phyloP scores from a whole-genome alignment of 2,329 filamentous ascomycete species.

The Aspergillus tubingensis region DNA sequence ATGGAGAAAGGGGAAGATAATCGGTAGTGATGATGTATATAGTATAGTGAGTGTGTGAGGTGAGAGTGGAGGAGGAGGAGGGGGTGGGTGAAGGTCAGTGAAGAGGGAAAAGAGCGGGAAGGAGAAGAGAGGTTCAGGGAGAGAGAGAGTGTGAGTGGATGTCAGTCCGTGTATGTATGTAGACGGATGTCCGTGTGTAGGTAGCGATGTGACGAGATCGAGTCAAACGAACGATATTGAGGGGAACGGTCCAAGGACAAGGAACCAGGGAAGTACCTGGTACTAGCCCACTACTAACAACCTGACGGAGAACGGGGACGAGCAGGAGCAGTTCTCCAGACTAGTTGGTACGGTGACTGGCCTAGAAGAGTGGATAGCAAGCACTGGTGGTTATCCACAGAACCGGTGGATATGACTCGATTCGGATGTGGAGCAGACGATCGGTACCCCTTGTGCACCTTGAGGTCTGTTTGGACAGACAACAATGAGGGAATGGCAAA shows the following conservation, averaged over 20 bases:
- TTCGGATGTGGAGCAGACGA: conserved; percentile 12
- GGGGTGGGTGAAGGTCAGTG: not conserved
- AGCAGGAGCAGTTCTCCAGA: conserved; percentile 14
- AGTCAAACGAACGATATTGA: conserved; percentile 10
- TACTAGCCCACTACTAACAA: not conserved
- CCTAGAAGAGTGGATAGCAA: conserved; percentile 1
- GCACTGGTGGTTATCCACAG: conserved; percentile 8
- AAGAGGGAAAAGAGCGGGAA: conserved; percentile 11
- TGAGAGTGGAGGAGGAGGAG: conserved; percentile 7
- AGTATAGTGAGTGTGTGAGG: not conserved
- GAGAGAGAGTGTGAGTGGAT: not conserved
- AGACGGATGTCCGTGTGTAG: not conserved
- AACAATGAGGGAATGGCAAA: not conserved
- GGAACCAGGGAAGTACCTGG: conserved; percentile 3
- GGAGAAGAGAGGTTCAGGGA: conserved; percentile 12
- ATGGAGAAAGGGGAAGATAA: conserved; percentile 2
- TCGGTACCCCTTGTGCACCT: conserved; percentile 5
- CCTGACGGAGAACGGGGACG: not conserved
- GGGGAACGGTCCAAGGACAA: conserved; percentile 9
- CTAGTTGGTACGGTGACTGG: conserved; percentile 5
- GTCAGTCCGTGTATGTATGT: not conserved
- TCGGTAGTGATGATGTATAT: not conserved
- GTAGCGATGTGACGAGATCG: not conserved
- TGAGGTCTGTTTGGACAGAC: not conserved
- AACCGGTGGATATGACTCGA: conserved; percentile 14